A percentile compares a stretch with the other conserved stretches of the same genome.
These are phyloP conservation scores for Prunella vulgaris DNA, from an alignment of 257 asterid genomes.

Conservation along the genomic window DNA sequence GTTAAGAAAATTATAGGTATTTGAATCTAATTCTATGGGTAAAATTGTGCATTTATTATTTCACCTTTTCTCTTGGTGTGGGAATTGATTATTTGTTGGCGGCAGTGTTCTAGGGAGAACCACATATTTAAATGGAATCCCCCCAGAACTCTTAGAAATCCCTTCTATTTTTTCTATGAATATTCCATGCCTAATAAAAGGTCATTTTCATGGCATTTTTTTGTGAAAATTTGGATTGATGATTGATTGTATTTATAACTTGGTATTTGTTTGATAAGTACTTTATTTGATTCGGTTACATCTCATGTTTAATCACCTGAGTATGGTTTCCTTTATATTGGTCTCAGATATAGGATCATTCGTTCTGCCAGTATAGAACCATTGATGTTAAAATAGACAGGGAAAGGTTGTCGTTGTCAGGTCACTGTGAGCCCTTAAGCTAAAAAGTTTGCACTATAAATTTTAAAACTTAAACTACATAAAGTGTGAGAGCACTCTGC, in stretches of 20 bases:
- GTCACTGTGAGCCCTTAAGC: too few relatives aligned
- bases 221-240: not conserved
- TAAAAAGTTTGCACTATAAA: too few relatives aligned
- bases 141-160: not conserved
- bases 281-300: not conserved
- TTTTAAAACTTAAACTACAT: too few relatives aligned
- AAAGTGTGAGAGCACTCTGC: too few relatives aligned
- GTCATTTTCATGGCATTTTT: not conserved
- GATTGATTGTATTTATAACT: not conserved
- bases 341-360: not conserved
- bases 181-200: not conserved
- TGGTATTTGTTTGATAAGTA: not conserved
- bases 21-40: not conserved
- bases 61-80: not conserved
- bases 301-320: not conserved
- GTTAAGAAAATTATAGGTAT: slow-evolving; percentile 1
- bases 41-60: not conserved
- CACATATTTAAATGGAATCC: not conserved
- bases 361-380: not conserved
- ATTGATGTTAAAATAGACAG: not conserved
- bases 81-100: not conserved
- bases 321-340: not conserved
- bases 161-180: not conserved
- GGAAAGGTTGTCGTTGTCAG: not conserved
- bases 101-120: not conserved